phyloP scores from a whole-genome alignment of 169 alveolate genomes.

The Perkinsus olseni region DNA sequence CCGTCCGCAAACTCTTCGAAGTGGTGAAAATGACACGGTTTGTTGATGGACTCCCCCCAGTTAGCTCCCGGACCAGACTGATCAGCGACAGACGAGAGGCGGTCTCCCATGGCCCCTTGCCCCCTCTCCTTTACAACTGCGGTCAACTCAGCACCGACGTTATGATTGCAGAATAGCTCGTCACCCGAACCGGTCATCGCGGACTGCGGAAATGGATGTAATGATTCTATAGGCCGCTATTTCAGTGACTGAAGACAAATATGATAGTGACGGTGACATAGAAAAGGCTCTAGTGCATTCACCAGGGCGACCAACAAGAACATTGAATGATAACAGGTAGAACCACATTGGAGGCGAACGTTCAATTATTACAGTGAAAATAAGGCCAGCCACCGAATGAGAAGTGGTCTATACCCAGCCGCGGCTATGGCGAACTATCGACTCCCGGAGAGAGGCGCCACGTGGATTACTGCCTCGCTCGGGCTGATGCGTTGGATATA shows the following conservation, averaged over 20 bases:
- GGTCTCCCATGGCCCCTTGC: too few species aligned
- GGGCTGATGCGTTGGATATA: neutral
- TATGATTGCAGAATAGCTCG: neutral
- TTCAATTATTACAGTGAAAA: too few species aligned
- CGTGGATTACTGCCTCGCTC: neutral
- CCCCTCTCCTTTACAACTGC: neutral
- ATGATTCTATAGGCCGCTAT: neutral
- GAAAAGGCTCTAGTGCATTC: neutral
- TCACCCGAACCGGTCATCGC: neutral
- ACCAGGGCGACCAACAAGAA: too few species aligned
- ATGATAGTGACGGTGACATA: neutral
- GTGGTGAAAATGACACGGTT: too few species aligned
- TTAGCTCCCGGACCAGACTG: too few species aligned
- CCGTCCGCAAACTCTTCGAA: too few species aligned
- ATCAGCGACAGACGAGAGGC: too few species aligned
- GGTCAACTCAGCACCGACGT: neutral
- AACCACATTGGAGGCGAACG: neutral
- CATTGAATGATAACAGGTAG: neutral
- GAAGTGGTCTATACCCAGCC: too few species aligned
- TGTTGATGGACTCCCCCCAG: too few species aligned
- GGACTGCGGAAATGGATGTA: neutral
- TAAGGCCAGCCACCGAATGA: too few species aligned
- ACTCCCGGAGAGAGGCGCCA: neutral
- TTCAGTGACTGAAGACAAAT: neutral
- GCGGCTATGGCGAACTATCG: neutral